phyloP scores from a whole-genome alignment of 495 filamentous ascomycete genomes.

The Tuber magnatum region DNA sequence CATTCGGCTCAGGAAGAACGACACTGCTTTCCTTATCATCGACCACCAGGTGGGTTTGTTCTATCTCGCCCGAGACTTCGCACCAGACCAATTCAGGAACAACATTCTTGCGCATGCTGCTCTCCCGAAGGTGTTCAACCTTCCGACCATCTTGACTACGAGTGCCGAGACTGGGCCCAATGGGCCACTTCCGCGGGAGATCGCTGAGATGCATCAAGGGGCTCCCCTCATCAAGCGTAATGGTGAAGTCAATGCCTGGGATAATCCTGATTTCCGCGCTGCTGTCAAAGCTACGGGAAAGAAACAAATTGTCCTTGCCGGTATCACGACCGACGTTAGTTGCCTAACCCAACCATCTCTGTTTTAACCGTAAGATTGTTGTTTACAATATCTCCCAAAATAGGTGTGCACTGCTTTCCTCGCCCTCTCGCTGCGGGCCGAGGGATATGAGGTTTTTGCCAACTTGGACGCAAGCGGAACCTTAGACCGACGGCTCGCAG shows the following conservation, averaged over 20 bases:
- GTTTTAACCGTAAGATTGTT: neutral
- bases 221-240: conserved; percentile 60
- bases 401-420: conserved; percentile 58
- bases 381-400: conserved; percentile 26
- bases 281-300: conserved; percentile 60
- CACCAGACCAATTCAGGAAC: conserved; percentile 56
- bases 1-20: conserved; percentile 52
- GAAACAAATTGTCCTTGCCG: conserved; percentile 65
- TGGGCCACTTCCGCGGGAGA: conserved; percentile 63
- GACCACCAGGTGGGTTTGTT: conserved; percentile 68
- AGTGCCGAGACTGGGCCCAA: conserved; percentile 62
- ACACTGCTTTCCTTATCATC: conserved; percentile 59
- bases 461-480: conserved; percentile 68
- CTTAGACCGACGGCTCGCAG: conserved; percentile 51
- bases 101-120: conserved; percentile 63
- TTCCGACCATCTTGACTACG: conserved; percentile 64
- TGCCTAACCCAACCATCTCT: conserved; percentile 8
- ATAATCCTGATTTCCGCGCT: conserved; percentile 61
- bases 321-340: conserved; percentile 73
- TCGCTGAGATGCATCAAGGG: conserved; percentile 59
- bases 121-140: conserved; percentile 58
- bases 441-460: conserved; percentile 69
- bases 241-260: conserved; percentile 76
- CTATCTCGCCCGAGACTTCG: conserved; percentile 57
- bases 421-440: conserved; percentile 61